These are phyloP conservation scores for Prunus fruticosa DNA, from an alignment of 306 rosid species.

Conservation along the genomic window DNA sequence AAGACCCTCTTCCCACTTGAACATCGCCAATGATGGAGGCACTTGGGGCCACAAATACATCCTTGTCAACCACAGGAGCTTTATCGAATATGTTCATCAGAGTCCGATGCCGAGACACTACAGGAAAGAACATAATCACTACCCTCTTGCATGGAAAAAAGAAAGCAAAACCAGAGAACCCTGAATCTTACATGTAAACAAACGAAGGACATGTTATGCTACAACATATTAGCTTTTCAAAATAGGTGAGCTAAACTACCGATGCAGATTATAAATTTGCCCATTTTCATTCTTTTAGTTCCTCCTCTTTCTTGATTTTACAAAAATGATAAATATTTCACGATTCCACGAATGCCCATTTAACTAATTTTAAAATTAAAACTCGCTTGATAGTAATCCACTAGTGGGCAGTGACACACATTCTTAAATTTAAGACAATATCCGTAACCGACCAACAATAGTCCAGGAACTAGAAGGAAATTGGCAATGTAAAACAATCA, in stretches of 20 bases:
- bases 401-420: neutral
- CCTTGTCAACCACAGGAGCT: conserved; percentile 69
- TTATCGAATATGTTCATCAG: conserved; percentile 83
- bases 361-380: neutral
- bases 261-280: neutral
- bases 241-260: neutral
- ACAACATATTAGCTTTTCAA: neutral
- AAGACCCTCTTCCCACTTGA: conserved; percentile 67
- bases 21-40: conserved; percentile 83
- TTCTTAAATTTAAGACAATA: neutral
- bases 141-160: neutral
- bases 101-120: conserved; percentile 90
- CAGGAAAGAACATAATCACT: neutral
- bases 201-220: neutral
- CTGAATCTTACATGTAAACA: neutral
- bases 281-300: neutral
- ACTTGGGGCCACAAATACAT: conserved; percentile 89
- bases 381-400: neutral
- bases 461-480: neutral
- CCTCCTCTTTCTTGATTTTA: neutral
- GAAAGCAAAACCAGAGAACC: neutral
- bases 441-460: too few species aligned
- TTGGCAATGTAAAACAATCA: neutral
- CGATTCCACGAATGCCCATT: neutral
- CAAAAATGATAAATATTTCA: neutral